Evolutionary conservation across 2,329 filamentous ascomycete species (phyloP).

Genomic region (Epichloe typhina): DNA sequence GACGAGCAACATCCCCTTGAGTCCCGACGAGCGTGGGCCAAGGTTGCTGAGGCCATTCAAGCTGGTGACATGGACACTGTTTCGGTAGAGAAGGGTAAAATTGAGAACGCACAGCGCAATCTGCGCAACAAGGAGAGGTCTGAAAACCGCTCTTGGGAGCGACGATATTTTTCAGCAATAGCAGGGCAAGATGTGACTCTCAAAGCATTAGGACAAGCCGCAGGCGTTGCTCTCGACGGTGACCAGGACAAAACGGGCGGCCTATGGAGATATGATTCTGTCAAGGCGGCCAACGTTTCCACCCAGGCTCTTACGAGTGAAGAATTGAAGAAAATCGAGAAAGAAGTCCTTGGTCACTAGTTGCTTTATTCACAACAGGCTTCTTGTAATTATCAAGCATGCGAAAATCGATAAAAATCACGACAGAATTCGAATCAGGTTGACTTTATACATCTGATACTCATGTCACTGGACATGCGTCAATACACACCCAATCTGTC

Average conservation of each 20-base stretch:
- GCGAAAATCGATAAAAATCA: background rate
- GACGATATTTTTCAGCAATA: slow-evolving; percentile 61
- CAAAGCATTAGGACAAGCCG: slow-evolving; percentile 27
- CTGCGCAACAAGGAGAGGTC: slow-evolving; percentile 57
- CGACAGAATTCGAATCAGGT: background rate
- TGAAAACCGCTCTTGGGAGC: slow-evolving; percentile 67
- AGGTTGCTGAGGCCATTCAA: slow-evolving; percentile 69
- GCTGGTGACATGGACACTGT: slow-evolving; percentile 76
- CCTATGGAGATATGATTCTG: slow-evolving; percentile 44
- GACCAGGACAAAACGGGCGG: slow-evolving; percentile 49
- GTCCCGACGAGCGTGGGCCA: slow-evolving; percentile 75
- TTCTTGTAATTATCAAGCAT: background rate
- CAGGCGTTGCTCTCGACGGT: slow-evolving; percentile 35
- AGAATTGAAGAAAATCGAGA: slow-evolving; percentile 30
- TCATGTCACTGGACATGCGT: too few species aligned
- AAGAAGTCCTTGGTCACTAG: slow-evolving; percentile 29
- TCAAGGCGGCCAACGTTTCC: slow-evolving; percentile 27
- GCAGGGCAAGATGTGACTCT: slow-evolving; percentile 33
- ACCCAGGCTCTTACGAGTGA: slow-evolving; percentile 25
- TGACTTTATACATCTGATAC: too few species aligned
- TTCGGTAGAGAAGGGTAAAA: slow-evolving; percentile 67
- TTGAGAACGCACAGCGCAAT: slow-evolving; percentile 78
- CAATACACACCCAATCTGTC: too few species aligned
- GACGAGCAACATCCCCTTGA: slow-evolving; percentile 79
- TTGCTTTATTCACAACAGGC: background rate